Percentiles rank a stretch among this genome's conserved stretches.
Conservation (phyloP, 106 monocot genomes). For the Dioscorea zingiberensis region DNA sequence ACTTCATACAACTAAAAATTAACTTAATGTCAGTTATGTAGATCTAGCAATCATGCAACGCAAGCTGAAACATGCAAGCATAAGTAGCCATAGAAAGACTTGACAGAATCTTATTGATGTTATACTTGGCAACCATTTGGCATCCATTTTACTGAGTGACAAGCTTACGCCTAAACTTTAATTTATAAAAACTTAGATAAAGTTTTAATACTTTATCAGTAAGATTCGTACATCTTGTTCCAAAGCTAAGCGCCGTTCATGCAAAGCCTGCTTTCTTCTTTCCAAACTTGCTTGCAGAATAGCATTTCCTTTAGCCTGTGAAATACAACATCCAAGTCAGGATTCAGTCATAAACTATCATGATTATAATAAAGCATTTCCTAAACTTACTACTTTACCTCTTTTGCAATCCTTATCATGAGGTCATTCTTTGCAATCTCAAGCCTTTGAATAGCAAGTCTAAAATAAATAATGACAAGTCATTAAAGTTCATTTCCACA, state of each 20-base stretch:
- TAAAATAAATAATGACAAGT: conserved; percentile 18
- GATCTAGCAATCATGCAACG: no score
- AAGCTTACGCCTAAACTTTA: no score
- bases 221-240: conserved; percentile 83
- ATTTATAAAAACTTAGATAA: no score
- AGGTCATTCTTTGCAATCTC: conserved; percentile 97
- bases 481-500: no score
- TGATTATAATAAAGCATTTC: neutral
- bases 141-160: no score
- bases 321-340: conserved; percentile 9
- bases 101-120: no score
- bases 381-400: conserved; percentile 40
- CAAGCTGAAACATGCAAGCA: no score
- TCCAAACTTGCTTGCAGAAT: conserved; percentile 98
- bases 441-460: conserved; percentile 98
- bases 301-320: conserved; percentile 97
- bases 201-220: no score
- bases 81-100: no score
- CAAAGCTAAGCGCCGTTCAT: conserved; percentile 90
- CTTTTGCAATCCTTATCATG: conserved; percentile 81
- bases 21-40: no score
- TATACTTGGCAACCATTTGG: no score
- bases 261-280: conserved; percentile 98
- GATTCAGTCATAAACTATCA: neutral
- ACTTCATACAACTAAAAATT: no score